A percentile compares a stretch with the other conserved stretches of the same genome.
These are phyloP conservation scores for Wickerhamomyces kurtzmanii DNA, from an alignment of 805 yeast species.

Conservation along the genomic window DNA sequence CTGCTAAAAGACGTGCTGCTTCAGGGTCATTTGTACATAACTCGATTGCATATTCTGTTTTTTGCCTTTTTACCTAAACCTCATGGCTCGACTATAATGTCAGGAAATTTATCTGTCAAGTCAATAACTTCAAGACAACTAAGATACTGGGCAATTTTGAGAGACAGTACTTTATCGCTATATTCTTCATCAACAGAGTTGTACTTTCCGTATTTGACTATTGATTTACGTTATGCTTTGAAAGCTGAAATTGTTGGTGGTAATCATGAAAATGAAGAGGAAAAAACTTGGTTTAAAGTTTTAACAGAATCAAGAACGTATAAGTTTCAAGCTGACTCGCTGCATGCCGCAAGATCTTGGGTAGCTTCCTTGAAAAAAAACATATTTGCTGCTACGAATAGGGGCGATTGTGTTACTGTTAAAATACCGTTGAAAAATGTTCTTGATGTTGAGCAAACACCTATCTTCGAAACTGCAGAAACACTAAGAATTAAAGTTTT, in stretches of 20 bases:
- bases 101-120: slow-evolving; percentile 42
- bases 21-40: slow-evolving; percentile 79
- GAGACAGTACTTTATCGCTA: slow-evolving; percentile 57
- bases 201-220: slow-evolving; percentile 74
- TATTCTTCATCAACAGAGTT: slow-evolving; percentile 66
- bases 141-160: slow-evolving; percentile 75
- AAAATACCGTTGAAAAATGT: slow-evolving; percentile 69
- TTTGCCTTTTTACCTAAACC: slow-evolving; percentile 68
- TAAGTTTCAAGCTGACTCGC: slow-evolving; percentile 64
- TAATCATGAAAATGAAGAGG: slow-evolving; percentile 7
- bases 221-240: slow-evolving; percentile 59
- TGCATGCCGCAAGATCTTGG: slow-evolving; percentile 74
- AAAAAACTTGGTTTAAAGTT: slow-evolving; percentile 43
- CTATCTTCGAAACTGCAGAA: slow-evolving; percentile 45
- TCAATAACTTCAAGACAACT: slow-evolving; percentile 21
- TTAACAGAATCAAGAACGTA: slow-evolving; percentile 48
- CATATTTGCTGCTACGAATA: slow-evolving; percentile 64
- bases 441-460: slow-evolving; percentile 46
- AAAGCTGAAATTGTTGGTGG: slow-evolving; percentile 42
- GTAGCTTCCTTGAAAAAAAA: slow-evolving; percentile 62
- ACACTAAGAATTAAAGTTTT: slow-evolving; percentile 53
- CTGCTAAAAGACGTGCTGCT: slow-evolving; percentile 69
- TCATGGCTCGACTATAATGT: slow-evolving; percentile 27
- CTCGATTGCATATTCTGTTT: slow-evolving; percentile 54
- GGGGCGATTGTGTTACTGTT: slow-evolving; percentile 62